Evolutionary conservation across 352 stramenopile species (phyloP), one percentile per base, ranked within the genome.

Genomic region (Globisporangium sylvaticum): DNA sequence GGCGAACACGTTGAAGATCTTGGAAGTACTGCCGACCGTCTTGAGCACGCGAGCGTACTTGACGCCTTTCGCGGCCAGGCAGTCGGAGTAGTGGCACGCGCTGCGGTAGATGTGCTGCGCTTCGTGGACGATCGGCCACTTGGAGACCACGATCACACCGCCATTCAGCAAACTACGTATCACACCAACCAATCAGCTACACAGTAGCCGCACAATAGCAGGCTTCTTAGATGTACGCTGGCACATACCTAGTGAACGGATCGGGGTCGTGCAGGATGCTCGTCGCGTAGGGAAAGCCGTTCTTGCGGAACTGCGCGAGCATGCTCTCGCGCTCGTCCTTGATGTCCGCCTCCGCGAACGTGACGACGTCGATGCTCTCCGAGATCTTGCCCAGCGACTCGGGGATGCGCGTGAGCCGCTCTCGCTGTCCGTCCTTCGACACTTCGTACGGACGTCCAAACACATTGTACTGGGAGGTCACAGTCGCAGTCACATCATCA

Each of bases 1-100:
- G 24, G 83, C 84, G 68, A 93, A 95, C 14, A 95, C 78, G 63
- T 95, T 95, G 59, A 93, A 92, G 8, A 91, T 76, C 67, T 95
- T 95, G 60, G 73, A 83, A 2, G 52, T 62, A 9, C 56, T 67
- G 12, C 79, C 32, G 8, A 81, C 59, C 1, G 69, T 92, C 63
- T 95, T 95, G 64, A 92, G 64, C 12, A 92, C 39, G 15, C 87
- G 79, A 20, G 85, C 84, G 56, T 92, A 95, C 57, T 95, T 95
- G 65, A 93, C 84, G 24, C 87, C 87, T 66, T 95, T 95, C 12
- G 87, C 84, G 1, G 87, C 84, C 32, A 95, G 67, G 56, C 87
- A 95, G 74, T 95, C 87, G 48, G 83, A 90, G 61, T 93, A 93
- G 52, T 92, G 83, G 62, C 87, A 95, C 6, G 87, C 87, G 42